Evolutionary conservation across 805 yeast species (phyloP).

Genomic region (Starmerella sirachaensis): DNA sequence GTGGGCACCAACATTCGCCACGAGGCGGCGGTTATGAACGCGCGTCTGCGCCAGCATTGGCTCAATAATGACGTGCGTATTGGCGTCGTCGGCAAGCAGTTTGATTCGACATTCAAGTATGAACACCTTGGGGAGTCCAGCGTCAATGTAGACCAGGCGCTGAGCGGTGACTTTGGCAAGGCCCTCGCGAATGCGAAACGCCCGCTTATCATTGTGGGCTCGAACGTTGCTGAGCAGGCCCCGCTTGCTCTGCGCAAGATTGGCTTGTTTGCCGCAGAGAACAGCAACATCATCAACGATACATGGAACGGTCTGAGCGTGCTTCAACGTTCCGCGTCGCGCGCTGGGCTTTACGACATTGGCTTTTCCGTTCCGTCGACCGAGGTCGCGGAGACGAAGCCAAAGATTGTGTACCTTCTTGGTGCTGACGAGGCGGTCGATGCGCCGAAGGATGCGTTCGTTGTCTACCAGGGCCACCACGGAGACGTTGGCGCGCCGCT

Average conservation of each 20-base stretch:
- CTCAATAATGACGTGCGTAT: constrained; percentile 51
- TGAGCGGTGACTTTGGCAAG: constrained; percentile 57
- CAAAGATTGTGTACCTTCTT: constrained; percentile 66
- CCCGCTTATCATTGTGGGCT: constrained; percentile 72
- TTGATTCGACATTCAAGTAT: constrained; percentile 63
- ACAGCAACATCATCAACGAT: constrained; percentile 51
- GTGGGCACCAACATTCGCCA: constrained; percentile 82
- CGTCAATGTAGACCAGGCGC: constrained; percentile 45
- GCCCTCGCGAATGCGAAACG: constrained; percentile 52
- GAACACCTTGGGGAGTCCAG: constrained; percentile 52
- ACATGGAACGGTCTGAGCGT: constrained; percentile 76
- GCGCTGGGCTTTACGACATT: constrained; percentile 75
- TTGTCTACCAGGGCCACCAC: constrained; percentile 82
- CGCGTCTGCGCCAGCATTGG: constrained; percentile 76
- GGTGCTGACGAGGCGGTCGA: constrained; percentile 76
- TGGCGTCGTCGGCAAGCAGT: constrained; percentile 60
- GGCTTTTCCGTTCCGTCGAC: constrained; percentile 53
- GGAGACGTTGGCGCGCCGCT: constrained; percentile 81
- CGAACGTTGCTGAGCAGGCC: constrained; percentile 62
- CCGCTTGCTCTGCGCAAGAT: constrained; percentile 32
- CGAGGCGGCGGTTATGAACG: constrained; percentile 79
- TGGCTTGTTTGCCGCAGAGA: constrained; percentile 45
- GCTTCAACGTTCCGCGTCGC: constrained; percentile 76
- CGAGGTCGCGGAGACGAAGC: constrained; percentile 37
- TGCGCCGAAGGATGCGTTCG: constrained; percentile 75